Base-by-base conservation (phyloP, 1,139 yeast genomes). In the Zygosaccharomyces pseudobailii region DNA sequence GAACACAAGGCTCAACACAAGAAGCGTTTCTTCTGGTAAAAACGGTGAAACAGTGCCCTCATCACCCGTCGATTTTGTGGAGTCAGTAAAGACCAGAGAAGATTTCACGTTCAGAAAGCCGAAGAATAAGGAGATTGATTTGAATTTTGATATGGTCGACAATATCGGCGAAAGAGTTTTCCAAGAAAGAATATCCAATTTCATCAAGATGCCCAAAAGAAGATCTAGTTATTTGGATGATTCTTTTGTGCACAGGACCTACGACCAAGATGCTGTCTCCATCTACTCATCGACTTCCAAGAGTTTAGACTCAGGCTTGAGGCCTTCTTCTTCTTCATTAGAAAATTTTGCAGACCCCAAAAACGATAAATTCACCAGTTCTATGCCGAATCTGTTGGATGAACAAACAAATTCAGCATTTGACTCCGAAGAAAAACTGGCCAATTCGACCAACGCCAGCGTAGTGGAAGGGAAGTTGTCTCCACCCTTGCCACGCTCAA, bases 131-230 rank as follows among this genome's bases (percentile, higher is more conserved):
- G 50, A 52, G n/a, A 53, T 58, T 3, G 54, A 68, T 24, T 54
- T 71, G 22, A 71, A 73, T 49, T 74, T 75, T 59, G 76, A 72
- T 43, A 61, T 71, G 55, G 72, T 76, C 28, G 80, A 76, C 46
- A 61, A 71, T n/a, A 67, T 72, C 42, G 78, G 78, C 10, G 68
- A 66, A 22, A 60, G 66, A 42, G 54, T 70, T 20, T 66, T 68
- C 23, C 62, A 63, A 44, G 65, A 63, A 20, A 61, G 58, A 36
- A 62, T 66, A 9, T 62, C 66, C 6, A 56, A 53, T 13, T 58
- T 67, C 2, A 64, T 64, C 24, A 63, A 59, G 48, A 44, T 63
- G 47, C 66, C 69, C 6, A 66, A 66, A 46, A 64, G 74, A 41
- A 69, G 68, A 46, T 49, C 69, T 6, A 59, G 62, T 27, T 65